Conservation (phyloP, 306 rosid genomes). For the Cucumis sativus region Cucumber_9930_V3 NC_026660.2:25886001-25886500, state of each 20-base stretch:
- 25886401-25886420: constrained; percentile 25
- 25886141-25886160: background rate
- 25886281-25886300: background rate
- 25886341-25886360: background rate
- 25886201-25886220: background rate
- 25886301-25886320: background rate
- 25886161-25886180: background rate
- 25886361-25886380: background rate
- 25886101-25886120: background rate
- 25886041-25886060: background rate
- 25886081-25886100: background rate
- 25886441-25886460: constrained; percentile 47
- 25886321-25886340: background rate
- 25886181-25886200: background rate
- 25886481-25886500: constrained; percentile 40
- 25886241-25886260: background rate
- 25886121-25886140: background rate
- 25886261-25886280: background rate
- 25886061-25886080: background rate
- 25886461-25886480: constrained; percentile 61
- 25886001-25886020: background rate
- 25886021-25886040: background rate
- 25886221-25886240: background rate
- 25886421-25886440: constrained; percentile 75
- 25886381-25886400: background rate